Conservation (phyloP, 805 yeast genomes). For the Candida ipomoeae region DNA sequence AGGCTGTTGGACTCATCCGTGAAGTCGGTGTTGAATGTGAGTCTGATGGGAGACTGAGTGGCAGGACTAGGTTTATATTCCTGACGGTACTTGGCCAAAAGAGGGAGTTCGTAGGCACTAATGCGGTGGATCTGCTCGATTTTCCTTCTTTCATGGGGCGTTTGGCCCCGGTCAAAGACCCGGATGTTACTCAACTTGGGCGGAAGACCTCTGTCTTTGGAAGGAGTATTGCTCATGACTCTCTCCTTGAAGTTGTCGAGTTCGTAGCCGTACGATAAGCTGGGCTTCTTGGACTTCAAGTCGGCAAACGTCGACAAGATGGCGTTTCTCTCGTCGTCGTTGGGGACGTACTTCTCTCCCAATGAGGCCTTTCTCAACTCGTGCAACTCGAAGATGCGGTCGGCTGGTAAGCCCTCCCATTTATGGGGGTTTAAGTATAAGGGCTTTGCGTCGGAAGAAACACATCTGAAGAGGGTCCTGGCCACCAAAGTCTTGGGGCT, state of each 20-base stretch:
- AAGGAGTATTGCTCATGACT: conserved; percentile 39
- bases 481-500: neutral
- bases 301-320: conserved; percentile 41
- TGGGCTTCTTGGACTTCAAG: conserved; percentile 28
- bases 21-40: conserved; percentile 64
- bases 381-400: conserved; percentile 57
- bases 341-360: conserved; percentile 48
- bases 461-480: conserved; percentile 5
- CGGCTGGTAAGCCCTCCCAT: conserved; percentile 68
- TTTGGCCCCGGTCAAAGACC: conserved; percentile 34
- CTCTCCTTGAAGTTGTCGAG: conserved; percentile 41
- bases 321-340: conserved; percentile 67
- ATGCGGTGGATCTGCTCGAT: conserved; percentile 73
- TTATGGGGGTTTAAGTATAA: conserved; percentile 59
- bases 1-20: conserved; percentile 68
- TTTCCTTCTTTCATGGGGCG: conserved; percentile 54
- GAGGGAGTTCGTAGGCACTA: conserved; percentile 91
- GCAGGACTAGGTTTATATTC: conserved; percentile 50
- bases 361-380: conserved; percentile 52
- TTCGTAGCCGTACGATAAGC: conserved; percentile 37
- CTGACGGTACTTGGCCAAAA: conserved; percentile 69
- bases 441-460: conserved; percentile 17
- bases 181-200: conserved; percentile 33
- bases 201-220: conserved; percentile 33
- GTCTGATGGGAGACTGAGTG: conserved; percentile 51